These are phyloP conservation scores for Biancaea sappan DNA, from an alignment of 306 rosid species.

Conservation along the genomic window DNA sequence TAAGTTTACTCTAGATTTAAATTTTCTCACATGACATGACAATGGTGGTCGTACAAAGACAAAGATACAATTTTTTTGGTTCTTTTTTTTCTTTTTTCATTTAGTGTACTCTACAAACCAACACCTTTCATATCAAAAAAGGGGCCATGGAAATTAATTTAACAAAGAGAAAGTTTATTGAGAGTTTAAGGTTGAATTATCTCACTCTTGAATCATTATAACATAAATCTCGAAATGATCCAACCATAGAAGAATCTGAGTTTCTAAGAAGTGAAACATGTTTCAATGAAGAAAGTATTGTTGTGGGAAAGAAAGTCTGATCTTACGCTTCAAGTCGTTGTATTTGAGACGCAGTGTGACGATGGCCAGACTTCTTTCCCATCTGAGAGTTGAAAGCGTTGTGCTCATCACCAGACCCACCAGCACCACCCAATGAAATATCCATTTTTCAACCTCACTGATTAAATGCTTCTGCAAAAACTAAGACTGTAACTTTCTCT, in stretches of 20 bases:
- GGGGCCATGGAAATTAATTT: neutral
- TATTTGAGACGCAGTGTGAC: conserved; percentile 53
- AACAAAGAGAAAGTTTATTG: too few relatives aligned
- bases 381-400: conserved; percentile 31
- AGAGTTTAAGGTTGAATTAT: too few relatives aligned
- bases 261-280: too few relatives aligned
- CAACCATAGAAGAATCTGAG: too few relatives aligned
- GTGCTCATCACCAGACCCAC: conserved; percentile 47
- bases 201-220: too few relatives aligned
- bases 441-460: conserved; percentile 39
- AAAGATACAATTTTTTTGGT: neutral
- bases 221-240: too few relatives aligned
- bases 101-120: too few relatives aligned
- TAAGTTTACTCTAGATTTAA: neutral
- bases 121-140: neutral
- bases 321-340: conserved; percentile 67
- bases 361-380: conserved; percentile 44
- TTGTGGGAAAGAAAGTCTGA: neutral
- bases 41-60: neutral
- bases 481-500: neutral
- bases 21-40: neutral
- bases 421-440: conserved; percentile 20
- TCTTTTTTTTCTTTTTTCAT: too few relatives aligned
- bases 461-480: conserved; percentile 11
- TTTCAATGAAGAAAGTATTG: neutral